Base-by-base conservation (phyloP, 495 filamentous ascomycete genomes). In the Aspergillus wentii region DNA sequence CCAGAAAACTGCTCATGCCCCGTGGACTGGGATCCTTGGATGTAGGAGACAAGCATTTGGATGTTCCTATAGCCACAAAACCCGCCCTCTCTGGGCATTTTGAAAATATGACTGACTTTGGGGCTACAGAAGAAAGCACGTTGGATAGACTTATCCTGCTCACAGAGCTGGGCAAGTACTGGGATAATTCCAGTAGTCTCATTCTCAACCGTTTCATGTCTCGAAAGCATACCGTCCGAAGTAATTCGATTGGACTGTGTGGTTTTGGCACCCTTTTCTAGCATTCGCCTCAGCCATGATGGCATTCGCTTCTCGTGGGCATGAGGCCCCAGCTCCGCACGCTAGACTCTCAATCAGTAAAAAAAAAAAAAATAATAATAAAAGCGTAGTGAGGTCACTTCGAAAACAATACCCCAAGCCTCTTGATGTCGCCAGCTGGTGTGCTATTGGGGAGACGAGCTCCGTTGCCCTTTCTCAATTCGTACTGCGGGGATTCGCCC, bases 21-120 rank as follows among this genome's bases (percentile, higher is more conserved):
- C 11, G 68, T 62, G 17, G 66, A 64, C 27, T 67, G 54, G 6
- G 78, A 60, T 20, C 72, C 71, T 33, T 76, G 72, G 22, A 97
- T 75, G 55, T 85, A 91, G 3, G 89, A 90, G 13, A 82, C 66
- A 41, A 95, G 54, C 88, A 95, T 94, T 51, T 98, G 92, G 27
- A 96, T 95, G 57, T 95, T 98, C 8, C 92, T 74, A 52, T 96
- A 98, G n/a, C 92, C 92, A 61, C 92, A 98, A 62, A 97, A 98
- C 1, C 88, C 87, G 22, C 90, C 85, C 61, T 95, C 89, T 23
- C 68, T 75, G 8, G 71, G 71, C 25, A 95, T 69, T 49, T 95
- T 95, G 32, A 82, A 83, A 13, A 98, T 74, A 54, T 96, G 90
- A 25, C 78, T 75, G 1, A 86, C 83, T 18, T 66, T 69, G 5